Evolutionary conservation across 2,329 filamentous ascomycete genomes (phyloP).

Genomic region (Xylariaceae sp.): DNA sequence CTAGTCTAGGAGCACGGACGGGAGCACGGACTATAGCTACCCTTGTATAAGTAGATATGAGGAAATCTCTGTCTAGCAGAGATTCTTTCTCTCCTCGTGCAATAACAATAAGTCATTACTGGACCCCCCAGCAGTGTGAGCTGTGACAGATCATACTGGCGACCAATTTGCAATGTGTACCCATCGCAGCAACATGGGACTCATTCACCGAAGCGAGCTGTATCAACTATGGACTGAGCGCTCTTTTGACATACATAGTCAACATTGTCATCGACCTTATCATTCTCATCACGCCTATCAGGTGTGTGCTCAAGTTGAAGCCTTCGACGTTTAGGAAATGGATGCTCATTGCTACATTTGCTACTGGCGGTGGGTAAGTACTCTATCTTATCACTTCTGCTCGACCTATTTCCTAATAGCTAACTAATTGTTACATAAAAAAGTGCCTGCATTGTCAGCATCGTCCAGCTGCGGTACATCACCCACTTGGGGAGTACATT

Average conservation of each 20-base stretch:
- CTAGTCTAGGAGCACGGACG: too few relatives aligned
- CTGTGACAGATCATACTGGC: too few relatives aligned
- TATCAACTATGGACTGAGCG: constrained; percentile 10
- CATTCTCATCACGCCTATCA: constrained; percentile 12
- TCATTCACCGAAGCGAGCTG: constrained; percentile 4
- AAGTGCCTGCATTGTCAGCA: constrained; percentile 16
- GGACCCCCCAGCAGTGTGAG: too few relatives aligned
- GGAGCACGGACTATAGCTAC: too few relatives aligned
- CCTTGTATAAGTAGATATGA: too few relatives aligned
- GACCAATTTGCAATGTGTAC: constrained; percentile 16
- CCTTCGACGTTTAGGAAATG: constrained; percentile 5
- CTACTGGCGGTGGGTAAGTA: constrained; percentile 10
- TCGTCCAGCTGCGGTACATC: constrained; percentile 13
- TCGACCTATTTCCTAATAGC: not conserved
- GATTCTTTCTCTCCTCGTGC: too few relatives aligned
- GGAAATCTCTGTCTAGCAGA: too few relatives aligned
- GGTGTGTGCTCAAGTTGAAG: constrained; percentile 10
- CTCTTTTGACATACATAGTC: constrained; percentile 8
- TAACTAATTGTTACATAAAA: too few relatives aligned
- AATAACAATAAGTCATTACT: too few relatives aligned
- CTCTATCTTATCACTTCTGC: not conserved
- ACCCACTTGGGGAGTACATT: constrained; percentile 9
- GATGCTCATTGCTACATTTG: constrained; percentile 12
- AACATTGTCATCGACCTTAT: constrained; percentile 14
- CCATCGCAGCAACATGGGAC: constrained; percentile 14